Evolutionary conservation across 1,139 yeast genomes (phyloP).

Genomic region (Kodamaea anthophila): DNA sequence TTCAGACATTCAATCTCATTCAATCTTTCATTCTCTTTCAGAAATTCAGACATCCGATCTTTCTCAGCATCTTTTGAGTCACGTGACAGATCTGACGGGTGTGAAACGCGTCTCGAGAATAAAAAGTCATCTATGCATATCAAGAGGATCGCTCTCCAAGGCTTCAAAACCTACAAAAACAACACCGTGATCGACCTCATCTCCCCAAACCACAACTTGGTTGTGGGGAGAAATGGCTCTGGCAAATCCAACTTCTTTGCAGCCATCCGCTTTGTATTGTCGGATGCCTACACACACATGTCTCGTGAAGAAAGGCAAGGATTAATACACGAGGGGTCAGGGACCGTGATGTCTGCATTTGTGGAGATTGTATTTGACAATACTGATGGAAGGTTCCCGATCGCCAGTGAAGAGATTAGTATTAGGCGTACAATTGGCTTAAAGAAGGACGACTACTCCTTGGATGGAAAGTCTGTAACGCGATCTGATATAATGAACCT

Average conservation of each 20-base stretch:
- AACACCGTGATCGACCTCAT: conserved; percentile 71
- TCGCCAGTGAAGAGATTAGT: conserved; percentile 60
- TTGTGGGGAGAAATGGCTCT: conserved; percentile 93
- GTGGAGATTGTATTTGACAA: conserved; percentile 89
- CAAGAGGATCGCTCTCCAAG: conserved; percentile 64
- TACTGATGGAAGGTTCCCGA: conserved; percentile 66
- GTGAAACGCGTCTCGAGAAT: not conserved
- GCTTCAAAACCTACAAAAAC: conserved; percentile 90
- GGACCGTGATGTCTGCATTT: conserved; percentile 87
- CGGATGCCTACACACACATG: conserved; percentile 86
- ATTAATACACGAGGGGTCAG: conserved; percentile 84
- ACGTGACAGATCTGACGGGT: conserved; percentile 4
- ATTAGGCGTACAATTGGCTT: conserved; percentile 86
- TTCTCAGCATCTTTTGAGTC: too few relatives aligned
- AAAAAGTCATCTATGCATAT: conserved; percentile 28
- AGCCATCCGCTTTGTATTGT: conserved; percentile 86
- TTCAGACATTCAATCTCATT: too few relatives aligned
- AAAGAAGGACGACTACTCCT: conserved; percentile 84
- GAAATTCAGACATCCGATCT: too few relatives aligned
- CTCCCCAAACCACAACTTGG: conserved; percentile 81
- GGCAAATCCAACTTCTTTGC: conserved; percentile 96
- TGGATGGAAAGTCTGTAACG: conserved; percentile 74
- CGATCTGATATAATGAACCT: conserved; percentile 77
- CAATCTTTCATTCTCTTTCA: too few relatives aligned
- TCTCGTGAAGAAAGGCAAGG: conserved; percentile 87